Evolutionary conservation across 192 early-diverging fungal genomes (phyloP), one percentile per base, ranked within the genome.

Genomic region (Chytriomyces sp.): DNA sequence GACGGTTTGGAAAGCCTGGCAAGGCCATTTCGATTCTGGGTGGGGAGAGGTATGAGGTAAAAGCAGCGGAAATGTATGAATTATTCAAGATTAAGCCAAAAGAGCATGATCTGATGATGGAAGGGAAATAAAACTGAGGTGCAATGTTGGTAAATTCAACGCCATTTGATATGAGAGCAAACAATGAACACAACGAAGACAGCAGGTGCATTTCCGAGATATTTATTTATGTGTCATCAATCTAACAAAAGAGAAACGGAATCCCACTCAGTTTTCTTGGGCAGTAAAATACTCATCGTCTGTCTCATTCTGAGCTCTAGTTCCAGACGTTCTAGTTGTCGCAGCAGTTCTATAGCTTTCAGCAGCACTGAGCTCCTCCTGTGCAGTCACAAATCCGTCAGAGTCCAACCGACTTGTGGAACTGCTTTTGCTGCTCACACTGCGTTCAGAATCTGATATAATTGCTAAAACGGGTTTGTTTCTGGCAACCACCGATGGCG

Each of bases 1-100:
- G 94, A 7, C 79, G 96, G 24, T 91, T 93, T 79, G 94, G 93
- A 0, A 81, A 86, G 47, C 43, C 76, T 18, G 91, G 91, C 11
- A 79, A 69, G 49, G 49, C 69, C 9, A 20, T 72, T 43, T 57
- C 45, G 49, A 48, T 76, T 57, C 64, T 76, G 10, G 64, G 64
- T 11, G 75, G 75, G 28, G 75, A 65, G 47, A 63, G 75, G 23
- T 76, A 76, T 43, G 75, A 76, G 64, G 46, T 45, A 7, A 64
- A 67, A 44, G 67, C 53, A 64, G 48, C 43, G 64, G 64, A 76
- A 7, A 47, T 76, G 16, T 67, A 35, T 26, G 53, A 45, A 18
- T 20, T 64, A 4, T 20, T 75, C 9, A 35, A 26, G 28, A 73
- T 73, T 26, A 26, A 57, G 13, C 70, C 67, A 57, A 20, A 62